Base-by-base conservation (phyloP, 1,284 basidiomycete genomes). In the Cerrena zonata region DNA sequence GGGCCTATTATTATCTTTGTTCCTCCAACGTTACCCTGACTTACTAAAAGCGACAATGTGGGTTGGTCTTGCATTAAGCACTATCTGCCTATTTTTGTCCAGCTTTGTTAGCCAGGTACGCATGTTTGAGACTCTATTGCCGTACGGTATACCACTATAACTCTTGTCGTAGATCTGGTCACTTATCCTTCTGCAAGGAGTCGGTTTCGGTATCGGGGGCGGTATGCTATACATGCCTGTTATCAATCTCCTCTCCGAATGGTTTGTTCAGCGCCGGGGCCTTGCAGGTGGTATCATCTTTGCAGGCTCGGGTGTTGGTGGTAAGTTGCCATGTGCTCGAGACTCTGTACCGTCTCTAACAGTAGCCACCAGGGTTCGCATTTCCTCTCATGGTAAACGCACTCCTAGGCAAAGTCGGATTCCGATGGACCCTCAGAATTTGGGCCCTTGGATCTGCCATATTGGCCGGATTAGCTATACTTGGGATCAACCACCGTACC, bases 201-300 rank as follows among this genome's bases (percentile, higher is more conserved):
- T 64, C 3, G 50, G 56, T 13, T 54, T 60, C 23, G 60, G 63
- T 1, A 54, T 63, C 34, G 56, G 59, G 13, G 63, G 59, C 2
- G 64, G 61, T 0, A 52, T 59, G n/a, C 45, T 64, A 24, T 66
- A 64, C 47, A 58, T 58, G 25, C 63, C 62, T 2, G 56, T 60
- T 30, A 53, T 65, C 26, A 53, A 57, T 34, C 52, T 61, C 4
- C 54, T 63, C 0, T 54, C 57, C 3, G 57, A 60, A 34, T 63
- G 62, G 58, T 60, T 61, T 42, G 54, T 58, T 10, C 51, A 56
- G 30, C 59, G 59, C 25, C 56, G 61, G 1, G 62, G 62, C 11
- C 58, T 65, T 21, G 62, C 64, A 2, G 58, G 58, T 4, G 61
- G 62, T 2, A 60, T 64, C 43, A 62, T 66, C 47, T 65, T 65